A percentile compares a stretch with the other conserved stretches of the same genome.
These are phyloP conservation scores for Rhododendron ferrugineum DNA, from an alignment of 148 eudicot genomes.

Conservation along the genomic window DNA sequence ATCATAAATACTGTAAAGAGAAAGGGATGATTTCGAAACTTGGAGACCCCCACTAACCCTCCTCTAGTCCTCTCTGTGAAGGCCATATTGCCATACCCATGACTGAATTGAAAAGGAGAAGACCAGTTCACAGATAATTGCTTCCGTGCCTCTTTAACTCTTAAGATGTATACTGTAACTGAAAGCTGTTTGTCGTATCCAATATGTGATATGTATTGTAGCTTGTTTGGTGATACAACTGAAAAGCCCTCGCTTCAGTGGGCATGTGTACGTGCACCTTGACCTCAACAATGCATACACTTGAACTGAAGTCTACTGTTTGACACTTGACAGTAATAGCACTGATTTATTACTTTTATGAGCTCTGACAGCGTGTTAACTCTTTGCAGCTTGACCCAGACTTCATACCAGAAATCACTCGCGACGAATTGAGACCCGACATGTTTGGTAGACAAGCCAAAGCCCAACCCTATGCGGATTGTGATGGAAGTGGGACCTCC, in stretches of 20 bases:
- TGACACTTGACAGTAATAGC: neutral
- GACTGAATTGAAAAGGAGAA: neutral
- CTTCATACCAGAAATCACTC: conserved; percentile 35
- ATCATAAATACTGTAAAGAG: neutral
- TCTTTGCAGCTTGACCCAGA: conserved; percentile 49
- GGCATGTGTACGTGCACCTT: neutral
- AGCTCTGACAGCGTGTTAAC: conserved; percentile 1
- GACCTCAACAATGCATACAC: neutral
- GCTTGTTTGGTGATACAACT: neutral
- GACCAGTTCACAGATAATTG: neutral
- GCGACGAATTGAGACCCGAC: conserved; percentile 50
- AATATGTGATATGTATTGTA: neutral
- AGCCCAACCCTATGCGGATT: conserved; percentile 42
- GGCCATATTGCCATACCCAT: neutral
- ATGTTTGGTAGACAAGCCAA: conserved; percentile 26
- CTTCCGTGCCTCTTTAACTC: neutral
- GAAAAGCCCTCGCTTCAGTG: neutral
- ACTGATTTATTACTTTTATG: neutral
- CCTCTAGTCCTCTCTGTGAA: neutral
- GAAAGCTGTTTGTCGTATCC: neutral
- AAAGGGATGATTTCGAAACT: neutral
- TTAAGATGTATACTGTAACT: neutral
- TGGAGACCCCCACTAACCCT: neutral
- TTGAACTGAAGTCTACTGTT: neutral
- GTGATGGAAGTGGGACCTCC: conserved; percentile 46